Percentiles rank a stretch among this genome's conserved stretches.
Conservation (phyloP, 1,284 basidiomycete species). For the Mycosarcoma maydis region DNA sequence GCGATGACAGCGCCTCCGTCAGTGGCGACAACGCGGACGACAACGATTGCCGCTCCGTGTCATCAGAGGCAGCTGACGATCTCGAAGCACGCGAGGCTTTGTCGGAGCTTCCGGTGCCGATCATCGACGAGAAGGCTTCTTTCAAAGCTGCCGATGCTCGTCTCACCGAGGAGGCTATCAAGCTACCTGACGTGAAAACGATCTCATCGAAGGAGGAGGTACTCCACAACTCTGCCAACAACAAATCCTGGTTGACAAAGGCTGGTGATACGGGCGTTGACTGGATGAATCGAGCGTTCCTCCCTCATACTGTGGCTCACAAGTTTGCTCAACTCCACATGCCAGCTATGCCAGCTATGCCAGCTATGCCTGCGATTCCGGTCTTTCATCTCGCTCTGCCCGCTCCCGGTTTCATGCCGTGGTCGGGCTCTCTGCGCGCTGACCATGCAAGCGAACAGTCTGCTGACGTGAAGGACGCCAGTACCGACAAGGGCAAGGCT, state of each 20-base stretch:
- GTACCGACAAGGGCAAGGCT: slow-evolving; percentile 27
- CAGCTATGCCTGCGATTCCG: slow-evolving; percentile 47
- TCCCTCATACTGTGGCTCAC: slow-evolving; percentile 45
- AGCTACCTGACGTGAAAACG: neutral
- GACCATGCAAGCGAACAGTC: no score
- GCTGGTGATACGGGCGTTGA: slow-evolving; percentile 48
- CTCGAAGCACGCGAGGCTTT: slow-evolving; percentile 30
- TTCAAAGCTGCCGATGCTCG: slow-evolving; percentile 25
- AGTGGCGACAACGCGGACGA: slow-evolving; percentile 28
- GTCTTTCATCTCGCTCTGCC: slow-evolving; percentile 56
- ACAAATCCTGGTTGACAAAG: slow-evolving; percentile 48
- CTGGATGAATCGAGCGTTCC: slow-evolving; percentile 45
- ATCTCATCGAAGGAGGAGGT: neutral
- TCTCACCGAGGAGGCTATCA: slow-evolving; percentile 2
- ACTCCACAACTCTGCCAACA: slow-evolving; percentile 8
- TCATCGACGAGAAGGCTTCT: slow-evolving; percentile 35
- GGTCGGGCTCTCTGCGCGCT: slow-evolving; percentile 33
- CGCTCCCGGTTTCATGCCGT: slow-evolving; percentile 42
- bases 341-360: slow-evolving; percentile 47
- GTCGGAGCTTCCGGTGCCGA: slow-evolving; percentile 18
- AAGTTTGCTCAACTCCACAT: slow-evolving; percentile 49
- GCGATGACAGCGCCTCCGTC: slow-evolving; percentile 34
- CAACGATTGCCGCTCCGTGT: neutral
- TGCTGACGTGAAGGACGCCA: slow-evolving; percentile 7
- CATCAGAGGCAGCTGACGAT: slow-evolving; percentile 10